Conservation (phyloP, 768 basidiomycete genomes). For the Agaricus sinodeliciosus region DNA sequence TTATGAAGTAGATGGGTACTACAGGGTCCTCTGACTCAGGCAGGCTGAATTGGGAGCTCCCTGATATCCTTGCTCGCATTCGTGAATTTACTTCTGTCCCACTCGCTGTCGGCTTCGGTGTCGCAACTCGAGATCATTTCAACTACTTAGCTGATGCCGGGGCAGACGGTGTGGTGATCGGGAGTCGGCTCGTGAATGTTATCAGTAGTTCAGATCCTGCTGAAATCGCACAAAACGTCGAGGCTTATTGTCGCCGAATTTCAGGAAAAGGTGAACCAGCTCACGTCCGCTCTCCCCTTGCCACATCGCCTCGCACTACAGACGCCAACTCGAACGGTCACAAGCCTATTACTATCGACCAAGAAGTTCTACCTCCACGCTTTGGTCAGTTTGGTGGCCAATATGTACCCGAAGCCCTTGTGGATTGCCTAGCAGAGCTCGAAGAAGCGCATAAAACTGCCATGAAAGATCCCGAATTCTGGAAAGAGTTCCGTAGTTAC, state of each 20-base stretch:
- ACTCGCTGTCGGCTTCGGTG: conserved; percentile 95
- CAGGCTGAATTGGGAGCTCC: conserved; percentile 68
- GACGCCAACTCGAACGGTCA: background rate
- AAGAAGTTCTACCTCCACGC: conserved; percentile 56
- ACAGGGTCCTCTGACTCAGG: conserved; percentile 84
- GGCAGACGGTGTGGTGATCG: conserved; percentile 95
- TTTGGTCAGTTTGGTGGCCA: conserved; percentile 97
- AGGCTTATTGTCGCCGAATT: conserved; percentile 71
- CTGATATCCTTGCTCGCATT: conserved; percentile 79
- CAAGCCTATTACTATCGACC: background rate
- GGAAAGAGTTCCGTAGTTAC: conserved; percentile 83
- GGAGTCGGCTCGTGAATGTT: conserved; percentile 76
- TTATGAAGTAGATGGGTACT: conserved; percentile 74
- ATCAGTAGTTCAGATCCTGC: conserved; percentile 60
- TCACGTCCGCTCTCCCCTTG: conserved; percentile 26
- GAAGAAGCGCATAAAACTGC: conserved; percentile 88
- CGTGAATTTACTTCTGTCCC: conserved; percentile 74
- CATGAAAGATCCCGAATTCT: conserved; percentile 82
- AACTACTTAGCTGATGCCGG: conserved; percentile 78
- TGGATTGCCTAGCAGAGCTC: conserved; percentile 86
- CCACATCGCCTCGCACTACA: conserved; percentile 18
- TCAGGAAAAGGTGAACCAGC: conserved; percentile 36
- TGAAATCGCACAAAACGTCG: conserved; percentile 46
- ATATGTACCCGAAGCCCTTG: conserved; percentile 95
- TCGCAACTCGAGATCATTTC: conserved; percentile 86